Percentiles rank a stretch among this genome's conserved stretches.
Conservation (phyloP, 2,329 filamentous ascomycete species). For the Aspergillus hiratsukae region DNA sequence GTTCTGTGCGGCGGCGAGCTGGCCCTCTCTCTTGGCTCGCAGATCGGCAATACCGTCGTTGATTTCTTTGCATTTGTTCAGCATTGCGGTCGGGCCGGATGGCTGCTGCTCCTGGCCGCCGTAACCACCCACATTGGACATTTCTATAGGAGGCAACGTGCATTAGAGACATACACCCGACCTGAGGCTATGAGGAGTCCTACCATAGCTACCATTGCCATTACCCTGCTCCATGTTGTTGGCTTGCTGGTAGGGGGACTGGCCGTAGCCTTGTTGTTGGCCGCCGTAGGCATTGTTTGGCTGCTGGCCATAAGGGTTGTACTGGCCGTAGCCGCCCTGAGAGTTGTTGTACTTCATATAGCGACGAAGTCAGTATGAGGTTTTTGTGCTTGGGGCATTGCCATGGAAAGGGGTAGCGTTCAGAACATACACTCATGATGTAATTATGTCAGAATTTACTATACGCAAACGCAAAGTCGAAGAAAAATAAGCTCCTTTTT, state of each 20-base stretch:
- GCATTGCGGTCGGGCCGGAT: slow-evolving; percentile 67
- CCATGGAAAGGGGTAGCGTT: not conserved
- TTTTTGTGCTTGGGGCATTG: not conserved
- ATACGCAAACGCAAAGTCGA: not conserved
- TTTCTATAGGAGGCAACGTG: slow-evolving; percentile 33
- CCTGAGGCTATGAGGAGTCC: not conserved
- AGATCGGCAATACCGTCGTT: slow-evolving; percentile 72
- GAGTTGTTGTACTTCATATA: slow-evolving; percentile 23
- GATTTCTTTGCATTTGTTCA: slow-evolving; percentile 81
- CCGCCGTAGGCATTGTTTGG: slow-evolving; percentile 29
- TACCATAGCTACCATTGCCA: slow-evolving; percentile 34
- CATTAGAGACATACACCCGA: not conserved
- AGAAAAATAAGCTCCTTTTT: not conserved
- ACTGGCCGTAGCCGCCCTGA: slow-evolving; percentile 48
- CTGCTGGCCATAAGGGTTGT: slow-evolving; percentile 49
- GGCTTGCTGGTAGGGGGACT: slow-evolving; percentile 25
- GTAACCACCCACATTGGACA: slow-evolving; percentile 32
- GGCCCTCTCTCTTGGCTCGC: slow-evolving; percentile 52
- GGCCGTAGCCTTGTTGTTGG: slow-evolving; percentile 24
- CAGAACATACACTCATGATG: not conserved
- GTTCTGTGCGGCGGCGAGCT: slow-evolving; percentile 59
- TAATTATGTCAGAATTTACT: not conserved
- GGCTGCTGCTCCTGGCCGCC: slow-evolving; percentile 19
- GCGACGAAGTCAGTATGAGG: not conserved
- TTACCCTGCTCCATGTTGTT: slow-evolving; percentile 31